Base-by-base conservation (phyloP, 495 filamentous ascomycete species). In the Rhizodiscina lignyota region DNA sequence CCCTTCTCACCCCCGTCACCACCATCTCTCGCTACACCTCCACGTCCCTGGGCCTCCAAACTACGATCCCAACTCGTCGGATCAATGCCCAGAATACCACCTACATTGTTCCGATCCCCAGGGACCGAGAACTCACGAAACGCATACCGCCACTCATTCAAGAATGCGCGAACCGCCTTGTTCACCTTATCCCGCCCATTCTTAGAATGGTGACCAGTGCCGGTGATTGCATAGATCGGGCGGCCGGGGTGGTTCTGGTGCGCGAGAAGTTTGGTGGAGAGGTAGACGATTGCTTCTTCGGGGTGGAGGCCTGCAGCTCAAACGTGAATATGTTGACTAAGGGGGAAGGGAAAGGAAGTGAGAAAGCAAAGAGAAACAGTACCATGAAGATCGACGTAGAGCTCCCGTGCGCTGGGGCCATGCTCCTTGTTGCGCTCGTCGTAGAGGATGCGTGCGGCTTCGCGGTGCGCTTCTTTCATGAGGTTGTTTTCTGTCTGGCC, bases 121-220 rank as follows among this genome's bases (percentile, higher is more conserved):
- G 83, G 82, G 5, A 93, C 87, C 30, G 79, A 85, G 55, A 99
- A 99, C 56, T 99, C 91, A 24, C 86, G 78, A 55, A 84, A 99
- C 0, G 85, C 77, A 45, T 94, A 96, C 40, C 79, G 76, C 85
- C 85, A 93, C 48, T 96, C 87, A 47, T 87, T 87, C 18, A 99
- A 63, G 60, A 91, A 99, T 29, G 63, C 67, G 35, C 87, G 75
- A 42, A 99, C 72, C 5, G 85, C 83, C 61, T 94, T 94, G 41
- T 87, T 87, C 20, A 99, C 79, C 57, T 99, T 99, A 53, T 99
- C 91, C 55, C 94, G 96, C 43, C 89, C 89, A 49, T 92, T 89
- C 63, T 96, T 96, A 44, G 83, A 92, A 52, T 96, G 91, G 48
- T 99, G 91, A 6, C 87, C 87, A 4, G 89, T 94, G 38, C 89